Conservation (phyloP, 306 rosid genomes). For the Vachellia collinsii region DNA sequence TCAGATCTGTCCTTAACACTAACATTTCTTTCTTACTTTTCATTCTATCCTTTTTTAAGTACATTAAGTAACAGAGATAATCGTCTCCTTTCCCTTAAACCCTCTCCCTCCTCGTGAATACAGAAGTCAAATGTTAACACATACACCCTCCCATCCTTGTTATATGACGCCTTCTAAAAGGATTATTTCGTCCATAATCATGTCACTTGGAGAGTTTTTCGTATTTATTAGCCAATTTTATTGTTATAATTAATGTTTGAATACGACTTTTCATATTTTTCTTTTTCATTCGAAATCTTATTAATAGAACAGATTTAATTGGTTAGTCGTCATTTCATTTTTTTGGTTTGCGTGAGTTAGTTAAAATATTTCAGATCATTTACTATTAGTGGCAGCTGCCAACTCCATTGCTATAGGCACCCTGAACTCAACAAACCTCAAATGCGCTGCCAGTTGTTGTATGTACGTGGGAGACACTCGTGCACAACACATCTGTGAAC, state of each 20-base stretch:
- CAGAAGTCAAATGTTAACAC: background rate
- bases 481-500: background rate
- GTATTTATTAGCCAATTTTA: too few species aligned
- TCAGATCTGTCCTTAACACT: background rate
- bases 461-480: conserved; percentile 5
- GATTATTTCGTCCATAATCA: too few species aligned
- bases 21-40: background rate
- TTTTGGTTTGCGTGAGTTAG: too few species aligned
- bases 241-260: too few species aligned
- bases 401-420: background rate
- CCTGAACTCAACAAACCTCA: background rate
- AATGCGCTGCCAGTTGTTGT: background rate
- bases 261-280: too few species aligned
- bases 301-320: too few species aligned
- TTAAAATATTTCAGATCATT: background rate
- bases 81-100: background rate
- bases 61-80: background rate
- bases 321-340: too few species aligned
- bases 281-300: too few species aligned
- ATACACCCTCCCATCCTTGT: background rate
- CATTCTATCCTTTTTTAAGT: background rate
- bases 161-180: too few species aligned
- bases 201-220: too few species aligned
- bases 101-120: background rate
- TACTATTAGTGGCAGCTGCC: background rate